Base-by-base conservation (phyloP, 306 rosid genomes). In the Heteromeles arbutifolia region DNA sequence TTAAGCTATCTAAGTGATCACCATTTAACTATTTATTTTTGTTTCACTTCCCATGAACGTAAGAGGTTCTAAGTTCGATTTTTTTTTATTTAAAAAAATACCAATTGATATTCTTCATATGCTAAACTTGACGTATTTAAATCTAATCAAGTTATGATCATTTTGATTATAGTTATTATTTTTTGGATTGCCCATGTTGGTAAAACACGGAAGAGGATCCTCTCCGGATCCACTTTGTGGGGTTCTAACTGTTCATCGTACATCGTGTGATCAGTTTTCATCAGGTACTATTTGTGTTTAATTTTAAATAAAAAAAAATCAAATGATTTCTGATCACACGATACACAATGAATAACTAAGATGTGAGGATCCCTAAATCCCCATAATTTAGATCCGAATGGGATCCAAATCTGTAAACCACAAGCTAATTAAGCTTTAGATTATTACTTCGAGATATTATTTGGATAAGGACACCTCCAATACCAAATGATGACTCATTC, bases 81-180 rank as follows among this genome's bases (percentile, higher is more conserved):
- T 48, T 1, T 0, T 37, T 7, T 37, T 37, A 7, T 37, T 37
- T 37, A 7, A 37, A 37, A 48, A 41, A 41, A 2, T 48, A 48
- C 54, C 21, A 48, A 48, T 8, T 48, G 19, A 48, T 48, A 48
- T 48, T 48, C 8, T 15, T 48, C 5, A 14, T 4, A 41, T 15
- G 17, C 53, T 48, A 48, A 48, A 48, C 44, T 41, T 48, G 21
- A 48, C 3, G 21, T 15, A 8, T 48, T 48, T 48, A 48, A 48
- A 15, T 48, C 54, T 48, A 45, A 45, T 14, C 17, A 56, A 53
- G 59, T 21, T 19, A 8, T 21, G 63, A 85, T 74, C 81, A 65
- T 71, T 72, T 72, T 15, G 25, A 66, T 37, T 71, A 83, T 85
- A 73, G 78, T 76, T 76, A 62, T 66, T n/a, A 11, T 69, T 54